A percentile compares a stretch with the other conserved stretches of the same genome.
Evolutionary conservation across 2,329 filamentous ascomycete genomes (phyloP).

Genomic region (Emmonsiellopsis sp.): DNA sequence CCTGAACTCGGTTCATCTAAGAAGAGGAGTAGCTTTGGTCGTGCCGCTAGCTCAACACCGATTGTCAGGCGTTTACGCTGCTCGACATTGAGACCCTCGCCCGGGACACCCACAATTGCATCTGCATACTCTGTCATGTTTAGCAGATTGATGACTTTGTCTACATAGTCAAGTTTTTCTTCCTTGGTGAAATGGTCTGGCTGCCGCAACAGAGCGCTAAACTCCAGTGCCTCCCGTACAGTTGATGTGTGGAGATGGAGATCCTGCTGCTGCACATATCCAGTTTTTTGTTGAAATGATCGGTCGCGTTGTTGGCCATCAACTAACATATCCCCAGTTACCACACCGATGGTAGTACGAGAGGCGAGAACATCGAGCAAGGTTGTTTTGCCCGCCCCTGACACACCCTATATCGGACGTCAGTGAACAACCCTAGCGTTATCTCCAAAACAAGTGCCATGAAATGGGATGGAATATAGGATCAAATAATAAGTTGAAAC

Average conservation of each 20-base stretch:
- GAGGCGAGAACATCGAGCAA: slow-evolving; percentile 77
- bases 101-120: slow-evolving; percentile 83
- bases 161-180: slow-evolving; percentile 79
- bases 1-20: slow-evolving; percentile 91
- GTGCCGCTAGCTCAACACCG: slow-evolving; percentile 85
- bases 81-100: slow-evolving; percentile 58
- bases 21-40: slow-evolving; percentile 79
- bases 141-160: slow-evolving; percentile 80
- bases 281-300: slow-evolving; percentile 76
- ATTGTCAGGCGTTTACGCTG: slow-evolving; percentile 74
- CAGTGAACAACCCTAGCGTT: slow-evolving; percentile 49
- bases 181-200: slow-evolving; percentile 58
- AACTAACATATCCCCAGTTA: slow-evolving; percentile 78
- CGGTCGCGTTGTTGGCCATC: slow-evolving; percentile 62
- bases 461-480: slow-evolving; percentile 15
- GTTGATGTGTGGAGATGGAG: slow-evolving; percentile 75
- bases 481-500: not conserved
- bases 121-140: slow-evolving; percentile 88
- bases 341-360: slow-evolving; percentile 81
- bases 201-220: slow-evolving; percentile 77
- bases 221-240: slow-evolving; percentile 77
- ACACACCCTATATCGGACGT: slow-evolving; percentile 56
- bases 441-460: slow-evolving; percentile 43
- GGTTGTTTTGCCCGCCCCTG: slow-evolving; percentile 85
- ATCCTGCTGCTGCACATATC: slow-evolving; percentile 74